phyloP scores from a whole-genome alignment of 2,329 filamentous ascomycete genomes.

The Colletotrichum agaves region DNA sequence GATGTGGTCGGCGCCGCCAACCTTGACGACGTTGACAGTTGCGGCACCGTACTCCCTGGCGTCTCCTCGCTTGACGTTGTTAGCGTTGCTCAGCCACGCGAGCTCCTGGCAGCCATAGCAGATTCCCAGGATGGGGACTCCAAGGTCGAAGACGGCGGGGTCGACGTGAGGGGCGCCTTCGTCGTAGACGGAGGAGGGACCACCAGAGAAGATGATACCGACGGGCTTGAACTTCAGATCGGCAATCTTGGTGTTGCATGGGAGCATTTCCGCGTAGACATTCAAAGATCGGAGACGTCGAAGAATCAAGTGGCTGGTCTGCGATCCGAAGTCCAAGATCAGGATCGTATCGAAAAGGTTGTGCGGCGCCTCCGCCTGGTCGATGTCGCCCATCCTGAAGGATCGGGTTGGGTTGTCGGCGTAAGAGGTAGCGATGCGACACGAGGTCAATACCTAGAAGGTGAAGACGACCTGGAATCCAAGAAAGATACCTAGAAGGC shows the following conservation, averaged over 20 bases:
- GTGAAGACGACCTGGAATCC: too few species aligned
- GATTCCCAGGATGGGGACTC: conserved; percentile 68
- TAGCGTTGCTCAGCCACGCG: conserved; percentile 71
- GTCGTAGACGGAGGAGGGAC: conserved; percentile 82
- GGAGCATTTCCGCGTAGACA: conserved; percentile 89
- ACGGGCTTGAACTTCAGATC: conserved; percentile 84
- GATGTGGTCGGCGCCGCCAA: conserved; percentile 65
- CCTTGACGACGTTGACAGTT: conserved; percentile 66
- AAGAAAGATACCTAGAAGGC: too few species aligned
- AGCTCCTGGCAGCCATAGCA: conserved; percentile 64
- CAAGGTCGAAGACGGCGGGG: conserved; percentile 81
- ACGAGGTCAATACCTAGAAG: too few species aligned
- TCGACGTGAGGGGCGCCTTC: conserved; percentile 79
- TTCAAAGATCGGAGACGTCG: conserved; percentile 80
- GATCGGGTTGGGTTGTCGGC: too few species aligned
- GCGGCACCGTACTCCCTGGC: conserved; percentile 36
- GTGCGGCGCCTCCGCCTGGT: conserved; percentile 48
- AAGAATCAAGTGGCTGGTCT: conserved; percentile 68
- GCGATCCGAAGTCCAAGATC: neutral
- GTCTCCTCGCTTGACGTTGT: conserved; percentile 44
- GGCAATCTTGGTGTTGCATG: conserved; percentile 83
- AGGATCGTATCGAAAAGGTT: conserved; percentile 46
- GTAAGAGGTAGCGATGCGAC: too few species aligned
- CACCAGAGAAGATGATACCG: conserved; percentile 74
- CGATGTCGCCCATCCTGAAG: neutral